Evolutionary conservation across 176 grass and related monocot species (phyloP).

Genomic region (Carex myosuroides): DNA sequence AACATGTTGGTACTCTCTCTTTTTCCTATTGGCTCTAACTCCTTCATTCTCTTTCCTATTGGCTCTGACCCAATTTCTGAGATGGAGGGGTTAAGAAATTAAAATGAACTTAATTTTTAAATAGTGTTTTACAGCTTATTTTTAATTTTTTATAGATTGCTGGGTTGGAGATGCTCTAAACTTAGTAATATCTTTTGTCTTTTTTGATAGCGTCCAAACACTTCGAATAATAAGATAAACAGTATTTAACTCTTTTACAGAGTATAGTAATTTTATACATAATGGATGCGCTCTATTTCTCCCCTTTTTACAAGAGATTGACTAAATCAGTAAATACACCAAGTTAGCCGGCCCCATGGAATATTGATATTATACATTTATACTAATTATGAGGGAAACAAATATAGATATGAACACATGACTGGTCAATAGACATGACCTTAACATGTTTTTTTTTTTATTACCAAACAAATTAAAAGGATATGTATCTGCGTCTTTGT

Average conservation of each 20-base stretch:
- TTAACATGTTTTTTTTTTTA: neutral
- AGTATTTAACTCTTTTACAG: neutral
- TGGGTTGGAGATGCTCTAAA: no score
- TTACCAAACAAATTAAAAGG: neutral
- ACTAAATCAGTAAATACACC: no score
- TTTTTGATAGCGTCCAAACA: neutral
- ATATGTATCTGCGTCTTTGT: neutral
- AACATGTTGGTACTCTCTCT: no score
- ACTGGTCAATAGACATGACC: neutral
- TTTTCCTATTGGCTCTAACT: no score
- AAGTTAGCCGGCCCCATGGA: neutral
- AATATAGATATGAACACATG: neutral
- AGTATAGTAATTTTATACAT: neutral
- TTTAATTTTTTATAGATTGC: no score
- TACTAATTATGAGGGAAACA: neutral
- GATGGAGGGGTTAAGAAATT: no score
- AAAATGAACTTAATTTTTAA: no score
- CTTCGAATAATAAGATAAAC: neutral
- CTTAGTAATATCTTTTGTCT: no score
- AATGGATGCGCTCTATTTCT: neutral
- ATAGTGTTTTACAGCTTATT: no score
- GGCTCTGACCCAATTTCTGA: no score
- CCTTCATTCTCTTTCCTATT: no score
- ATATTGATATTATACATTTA: neutral
- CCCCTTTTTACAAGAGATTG: neutral